Base-by-base conservation (phyloP, 192 early-diverging fungal genomes). In the Phlyctochytrium planicorne region DNA sequence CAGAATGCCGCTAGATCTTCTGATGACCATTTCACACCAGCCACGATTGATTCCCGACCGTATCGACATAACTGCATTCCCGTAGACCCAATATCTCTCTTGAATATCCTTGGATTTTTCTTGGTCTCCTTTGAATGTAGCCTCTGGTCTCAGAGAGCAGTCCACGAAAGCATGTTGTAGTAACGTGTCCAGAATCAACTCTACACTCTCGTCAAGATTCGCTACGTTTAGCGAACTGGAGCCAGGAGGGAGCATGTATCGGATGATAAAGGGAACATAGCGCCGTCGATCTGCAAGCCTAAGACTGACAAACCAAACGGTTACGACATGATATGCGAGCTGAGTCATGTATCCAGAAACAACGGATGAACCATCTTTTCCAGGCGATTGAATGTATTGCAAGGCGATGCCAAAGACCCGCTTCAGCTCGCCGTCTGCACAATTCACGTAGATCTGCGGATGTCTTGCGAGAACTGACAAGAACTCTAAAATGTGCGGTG, bases 111-210 rank as follows among this genome's bases (percentile, higher is more conserved):
- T 75, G 69, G 27, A 59, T 63, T 72, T 40, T 70, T 47, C 30
- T 33, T 47, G 56, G 56, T 30, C 57, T 59, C 23, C 34, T 36
- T 36, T 40, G 62, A 65, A 6, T 29, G 2, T 34, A 24, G 61
- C 53, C 55, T 55, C 63, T 40, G 91, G 86, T 65, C 85, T 88
- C 4, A 87, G 85, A 31, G 75, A 78, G 56, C 81, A 85, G 68
- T 92, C 89, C 12, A 87, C 85, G 75, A 83, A 94, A 30, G 91
- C 83, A 76, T 93, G 91, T 34, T 93, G 89, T 27, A 93, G 77
- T 27, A 99, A 79, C 91, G 98, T 92, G 67, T 99, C 97, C 75
- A 99, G 78, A 57, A 95, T 94, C 40, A 96, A 89, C 64, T 93
- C 93, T 33, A 91, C 92, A 40, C 90, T 89, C 73, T 98, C 95